Conservation (phyloP, 805 yeast species). For the Lipomyces orientalis region DNA sequence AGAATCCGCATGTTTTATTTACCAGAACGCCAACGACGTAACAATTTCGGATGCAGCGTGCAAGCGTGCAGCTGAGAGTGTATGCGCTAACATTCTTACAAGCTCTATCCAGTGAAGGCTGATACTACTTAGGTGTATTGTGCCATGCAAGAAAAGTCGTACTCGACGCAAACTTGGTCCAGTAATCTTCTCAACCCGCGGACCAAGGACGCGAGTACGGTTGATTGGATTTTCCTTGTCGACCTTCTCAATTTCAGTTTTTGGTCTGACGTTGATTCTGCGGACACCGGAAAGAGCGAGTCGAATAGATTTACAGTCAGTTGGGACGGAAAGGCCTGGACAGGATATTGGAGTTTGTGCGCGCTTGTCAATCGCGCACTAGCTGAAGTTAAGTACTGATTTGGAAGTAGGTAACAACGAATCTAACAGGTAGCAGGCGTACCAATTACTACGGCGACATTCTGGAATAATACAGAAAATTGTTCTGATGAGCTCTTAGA, state of each 20-base stretch:
- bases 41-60: conserved; percentile 42
- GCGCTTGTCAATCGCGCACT: conserved; percentile 53
- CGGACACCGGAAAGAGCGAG: conserved; percentile 44
- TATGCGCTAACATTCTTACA: conserved; percentile 4
- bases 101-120: not conserved
- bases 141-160: conserved; percentile 42
- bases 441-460: conserved; percentile 48
- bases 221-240: conserved; percentile 52
- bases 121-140: conserved; percentile 30
- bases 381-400: conserved; percentile 39
- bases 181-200: conserved; percentile 47
- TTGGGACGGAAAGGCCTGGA: conserved; percentile 46
- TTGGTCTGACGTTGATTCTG: conserved; percentile 49
- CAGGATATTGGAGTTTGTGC: conserved; percentile 54
- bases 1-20: conserved; percentile 43
- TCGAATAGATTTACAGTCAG: conserved; percentile 46
- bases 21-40: conserved; percentile 43
- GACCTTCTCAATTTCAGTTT: conserved; percentile 53
- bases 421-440: conserved; percentile 38
- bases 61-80: conserved; percentile 42
- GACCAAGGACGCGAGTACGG: conserved; percentile 17
- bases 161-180: conserved; percentile 49
- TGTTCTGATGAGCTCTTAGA: conserved; percentile 39
- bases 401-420: not conserved
- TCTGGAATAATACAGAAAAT: conserved; percentile 45